Conservation (phyloP, 208 protist genomes). For the Crithidia sp. region DNA sequence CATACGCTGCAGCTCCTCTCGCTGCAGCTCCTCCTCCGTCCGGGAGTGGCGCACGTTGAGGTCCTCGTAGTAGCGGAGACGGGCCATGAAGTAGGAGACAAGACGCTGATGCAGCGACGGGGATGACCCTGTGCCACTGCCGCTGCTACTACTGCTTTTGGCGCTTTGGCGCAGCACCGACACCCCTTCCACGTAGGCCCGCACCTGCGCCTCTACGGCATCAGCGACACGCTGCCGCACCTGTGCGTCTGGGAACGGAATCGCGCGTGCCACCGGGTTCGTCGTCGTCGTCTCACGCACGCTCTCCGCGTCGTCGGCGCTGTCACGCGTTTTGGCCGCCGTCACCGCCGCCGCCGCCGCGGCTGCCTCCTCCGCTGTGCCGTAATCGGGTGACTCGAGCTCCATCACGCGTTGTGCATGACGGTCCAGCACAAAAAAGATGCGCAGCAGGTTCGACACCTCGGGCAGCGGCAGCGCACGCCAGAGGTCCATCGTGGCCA, state of each 20-base stretch:
- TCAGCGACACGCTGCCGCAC: slow-evolving; percentile 24
- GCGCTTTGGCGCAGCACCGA: neutral
- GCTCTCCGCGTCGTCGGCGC: slow-evolving; percentile 4
- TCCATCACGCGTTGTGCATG: slow-evolving; percentile 51
- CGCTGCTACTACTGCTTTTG: neutral
- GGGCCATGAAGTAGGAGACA: slow-evolving; percentile 42
- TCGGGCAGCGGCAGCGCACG: slow-evolving; percentile 30
- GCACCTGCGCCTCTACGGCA: slow-evolving; percentile 11
- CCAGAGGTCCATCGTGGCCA: slow-evolving; percentile 57
- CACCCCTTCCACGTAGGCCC: slow-evolving; percentile 22
- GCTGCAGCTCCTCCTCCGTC: slow-evolving; percentile 35
- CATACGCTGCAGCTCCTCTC: slow-evolving; percentile 38
- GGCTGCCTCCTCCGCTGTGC: slow-evolving; percentile 6
- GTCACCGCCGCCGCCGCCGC: slow-evolving; percentile 7
- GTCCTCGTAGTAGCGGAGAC: slow-evolving; percentile 43
- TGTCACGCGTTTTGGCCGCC: slow-evolving; percentile 8
- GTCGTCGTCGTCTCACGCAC: neutral
- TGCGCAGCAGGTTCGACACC: slow-evolving; percentile 59
- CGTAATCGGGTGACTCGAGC: slow-evolving; percentile 37
- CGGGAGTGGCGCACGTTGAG: slow-evolving; percentile 43
- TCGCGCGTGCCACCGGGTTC: slow-evolving; percentile 1
- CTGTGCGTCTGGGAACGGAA: slow-evolving; percentile 23
- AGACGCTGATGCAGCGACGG: slow-evolving; percentile 35
- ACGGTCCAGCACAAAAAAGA: slow-evolving; percentile 57
- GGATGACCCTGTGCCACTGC: neutral